Conservation (phyloP, 345 rosid genomes). For the Lenwebbia sp. region DNA sequence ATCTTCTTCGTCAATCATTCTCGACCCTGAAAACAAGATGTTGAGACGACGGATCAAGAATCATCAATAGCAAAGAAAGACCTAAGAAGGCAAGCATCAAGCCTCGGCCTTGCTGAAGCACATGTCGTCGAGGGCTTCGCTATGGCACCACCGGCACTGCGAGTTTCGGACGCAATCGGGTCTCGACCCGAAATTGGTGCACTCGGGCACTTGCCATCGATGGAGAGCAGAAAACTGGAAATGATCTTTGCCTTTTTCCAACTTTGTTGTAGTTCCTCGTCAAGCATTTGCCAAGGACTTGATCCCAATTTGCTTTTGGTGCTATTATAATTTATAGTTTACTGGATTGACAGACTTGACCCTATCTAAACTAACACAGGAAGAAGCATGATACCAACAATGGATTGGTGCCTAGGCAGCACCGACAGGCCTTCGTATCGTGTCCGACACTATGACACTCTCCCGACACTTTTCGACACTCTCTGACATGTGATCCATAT, state of each 20-base stretch:
- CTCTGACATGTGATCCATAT: too few relatives aligned
- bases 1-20: neutral
- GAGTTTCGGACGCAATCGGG: conserved; percentile 48
- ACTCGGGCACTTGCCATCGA: conserved; percentile 16
- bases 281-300: too few relatives aligned
- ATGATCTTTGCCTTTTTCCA: neutral
- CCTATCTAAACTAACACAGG: too few relatives aligned
- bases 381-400: too few relatives aligned
- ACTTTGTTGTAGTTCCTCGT: neutral
- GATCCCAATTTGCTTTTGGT: too few relatives aligned
- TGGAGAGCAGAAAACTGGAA: neutral
- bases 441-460: too few relatives aligned
- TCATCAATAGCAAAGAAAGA: conserved; percentile 40
- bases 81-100: conserved; percentile 62
- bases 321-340: too few relatives aligned
- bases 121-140: conserved; percentile 62
- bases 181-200: conserved; percentile 42
- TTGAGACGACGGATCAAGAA: neutral
- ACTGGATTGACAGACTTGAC: too few relatives aligned
- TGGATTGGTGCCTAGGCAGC: too few relatives aligned
- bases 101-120: conserved; percentile 59
- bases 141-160: conserved; percentile 66
- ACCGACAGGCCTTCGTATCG: too few relatives aligned
- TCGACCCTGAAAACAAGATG: neutral
- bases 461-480: too few relatives aligned